A percentile compares a stretch with the other conserved stretches of the same genome.
phyloP scores from a whole-genome alignment of 2,329 filamentous ascomycete species.

The Triangularia setosa region DNA sequence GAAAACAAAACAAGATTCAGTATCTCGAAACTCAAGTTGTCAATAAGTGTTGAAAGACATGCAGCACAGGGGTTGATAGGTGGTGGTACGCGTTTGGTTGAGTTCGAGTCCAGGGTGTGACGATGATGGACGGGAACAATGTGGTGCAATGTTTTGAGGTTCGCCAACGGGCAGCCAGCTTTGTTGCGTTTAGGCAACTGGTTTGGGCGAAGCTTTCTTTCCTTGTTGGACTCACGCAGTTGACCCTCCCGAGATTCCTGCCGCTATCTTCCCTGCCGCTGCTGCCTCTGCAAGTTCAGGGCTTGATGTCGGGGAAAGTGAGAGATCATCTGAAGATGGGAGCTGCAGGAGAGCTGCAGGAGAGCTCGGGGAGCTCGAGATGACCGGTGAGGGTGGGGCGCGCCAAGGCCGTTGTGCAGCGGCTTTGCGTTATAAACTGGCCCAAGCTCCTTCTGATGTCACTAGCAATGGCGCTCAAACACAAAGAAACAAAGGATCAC shows the following conservation, averaged over 20 bases:
- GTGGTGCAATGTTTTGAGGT: background rate
- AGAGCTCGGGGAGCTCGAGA: background rate
- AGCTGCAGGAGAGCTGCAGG: background rate
- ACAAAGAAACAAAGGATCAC: background rate
- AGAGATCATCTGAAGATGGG: background rate
- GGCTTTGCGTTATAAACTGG: background rate
- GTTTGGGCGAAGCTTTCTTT: background rate
- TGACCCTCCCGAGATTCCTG: background rate
- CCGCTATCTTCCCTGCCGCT: background rate
- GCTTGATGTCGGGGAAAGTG: background rate
- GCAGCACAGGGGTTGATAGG: background rate
- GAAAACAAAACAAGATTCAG: background rate
- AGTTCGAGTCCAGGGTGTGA: background rate
- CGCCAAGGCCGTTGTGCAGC: background rate
- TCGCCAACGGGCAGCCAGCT: background rate
- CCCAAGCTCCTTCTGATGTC: background rate
- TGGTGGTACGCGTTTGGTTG: background rate
- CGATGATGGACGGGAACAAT: background rate
- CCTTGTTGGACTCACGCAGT: background rate
- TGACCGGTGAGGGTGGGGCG: background rate
- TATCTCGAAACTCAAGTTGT: background rate
- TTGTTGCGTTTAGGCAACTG: background rate
- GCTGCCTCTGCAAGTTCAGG: background rate
- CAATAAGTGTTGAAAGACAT: background rate
- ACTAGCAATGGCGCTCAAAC: background rate